A percentile compares a stretch with the other conserved stretches of the same genome.
Conservation (phyloP, 2,329 filamentous ascomycete genomes). For the Chaetomium olivaceum region DNA sequence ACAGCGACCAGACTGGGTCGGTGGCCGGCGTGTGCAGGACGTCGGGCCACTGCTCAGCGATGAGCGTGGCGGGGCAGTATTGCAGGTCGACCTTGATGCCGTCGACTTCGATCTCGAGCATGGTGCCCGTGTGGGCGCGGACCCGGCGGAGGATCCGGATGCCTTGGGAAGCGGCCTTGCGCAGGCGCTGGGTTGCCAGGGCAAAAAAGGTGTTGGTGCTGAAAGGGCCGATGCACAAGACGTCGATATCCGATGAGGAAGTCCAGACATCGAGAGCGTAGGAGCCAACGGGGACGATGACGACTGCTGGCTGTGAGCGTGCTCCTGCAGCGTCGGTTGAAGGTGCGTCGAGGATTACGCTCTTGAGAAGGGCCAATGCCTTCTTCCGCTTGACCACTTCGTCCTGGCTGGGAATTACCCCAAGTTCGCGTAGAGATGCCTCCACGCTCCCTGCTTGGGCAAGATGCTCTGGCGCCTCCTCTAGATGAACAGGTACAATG, state of each 20-base stretch:
- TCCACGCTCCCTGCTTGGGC: conserved; percentile 41
- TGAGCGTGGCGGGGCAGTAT: conserved; percentile 60
- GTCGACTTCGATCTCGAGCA: conserved; percentile 63
- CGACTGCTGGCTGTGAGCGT: conserved; percentile 39
- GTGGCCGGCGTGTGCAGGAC: conserved; percentile 49
- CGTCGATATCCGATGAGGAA: conserved; percentile 62
- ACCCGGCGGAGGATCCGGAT: conserved; percentile 59
- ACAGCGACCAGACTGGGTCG: conserved; percentile 57
- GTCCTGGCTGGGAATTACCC: conserved; percentile 48
- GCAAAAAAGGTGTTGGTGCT: conserved; percentile 63
- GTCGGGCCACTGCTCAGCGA: conserved; percentile 56
- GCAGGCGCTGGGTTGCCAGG: conserved; percentile 56
- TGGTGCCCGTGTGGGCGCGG: conserved; percentile 59
- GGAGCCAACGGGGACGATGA: conserved; percentile 65
- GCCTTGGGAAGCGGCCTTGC: conserved; percentile 45
- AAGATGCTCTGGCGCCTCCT: conserved; percentile 37
- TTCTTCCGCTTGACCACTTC: conserved; percentile 46
- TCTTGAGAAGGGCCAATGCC: conserved; percentile 50
- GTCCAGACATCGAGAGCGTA: conserved; percentile 66
- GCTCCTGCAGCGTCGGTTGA: conserved; percentile 6
- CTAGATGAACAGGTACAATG: conserved; percentile 40
- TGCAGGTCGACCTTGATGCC: conserved; percentile 64
- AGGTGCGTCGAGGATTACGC: conserved; percentile 41
- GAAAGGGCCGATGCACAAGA: conserved; percentile 63
- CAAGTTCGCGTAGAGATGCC: conserved; percentile 40